A percentile compares a stretch with the other conserved stretches of the same genome.
These are phyloP conservation scores for Porcisia deanei DNA, from an alignment of 208 protist genomes.

Conservation along the genomic window DNA sequence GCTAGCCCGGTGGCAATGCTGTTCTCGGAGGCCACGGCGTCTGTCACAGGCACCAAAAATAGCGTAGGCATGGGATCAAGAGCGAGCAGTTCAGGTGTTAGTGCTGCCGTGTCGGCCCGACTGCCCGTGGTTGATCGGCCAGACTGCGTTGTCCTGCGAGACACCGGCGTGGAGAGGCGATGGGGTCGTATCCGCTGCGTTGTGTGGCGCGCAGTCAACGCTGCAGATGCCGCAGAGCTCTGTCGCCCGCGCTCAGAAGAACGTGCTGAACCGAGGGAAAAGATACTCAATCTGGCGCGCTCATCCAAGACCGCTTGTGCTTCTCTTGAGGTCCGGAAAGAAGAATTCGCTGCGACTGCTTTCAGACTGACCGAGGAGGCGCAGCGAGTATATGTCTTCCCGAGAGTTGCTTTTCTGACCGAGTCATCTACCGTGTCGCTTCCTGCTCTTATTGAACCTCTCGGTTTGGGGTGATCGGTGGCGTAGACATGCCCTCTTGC, in stretches of 20 bases:
- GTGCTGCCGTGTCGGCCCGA: constrained; percentile 4
- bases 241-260: background rate
- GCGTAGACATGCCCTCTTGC: background rate
- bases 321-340: background rate
- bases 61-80: background rate
- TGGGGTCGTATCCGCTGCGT: background rate
- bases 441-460: too few species aligned
- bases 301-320: background rate
- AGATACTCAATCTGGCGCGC: background rate
- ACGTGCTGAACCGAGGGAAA: background rate
- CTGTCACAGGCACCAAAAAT: background rate
- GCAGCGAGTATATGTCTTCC: too few species aligned
- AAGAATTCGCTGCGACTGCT: background rate
- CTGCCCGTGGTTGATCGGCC: constrained; percentile 9
- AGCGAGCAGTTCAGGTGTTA: background rate
- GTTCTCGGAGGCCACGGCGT: background rate
- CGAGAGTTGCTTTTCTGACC: background rate
- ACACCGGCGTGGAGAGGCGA: background rate
- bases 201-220: background rate
- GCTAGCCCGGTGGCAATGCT: background rate
- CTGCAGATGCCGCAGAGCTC: background rate
- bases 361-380: background rate
- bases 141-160: background rate
- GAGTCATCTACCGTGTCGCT: background rate
- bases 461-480: background rate